Percentiles rank a stretch among this genome's conserved stretches.
Conservation (phyloP, 495 filamentous ascomycete genomes). For the Aspergillus sclerotioniger region DNA sequence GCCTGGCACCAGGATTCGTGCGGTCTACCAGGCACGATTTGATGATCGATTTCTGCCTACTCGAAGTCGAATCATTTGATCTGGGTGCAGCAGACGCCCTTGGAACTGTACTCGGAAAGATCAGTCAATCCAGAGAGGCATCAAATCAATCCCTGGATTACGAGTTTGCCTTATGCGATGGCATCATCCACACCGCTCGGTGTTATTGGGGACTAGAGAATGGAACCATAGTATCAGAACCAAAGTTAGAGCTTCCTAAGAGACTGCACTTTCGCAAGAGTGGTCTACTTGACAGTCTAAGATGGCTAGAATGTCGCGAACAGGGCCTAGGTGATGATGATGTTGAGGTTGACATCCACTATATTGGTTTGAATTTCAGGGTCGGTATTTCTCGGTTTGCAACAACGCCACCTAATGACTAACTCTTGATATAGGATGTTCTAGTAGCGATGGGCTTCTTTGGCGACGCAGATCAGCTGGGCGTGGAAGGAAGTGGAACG, state of each 20-base stretch:
- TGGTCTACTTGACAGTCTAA: constrained; percentile 1
- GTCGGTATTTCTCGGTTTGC: constrained; percentile 17
- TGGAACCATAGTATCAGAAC: neutral
- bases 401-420: neutral
- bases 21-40: constrained; percentile 2
- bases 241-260: neutral
- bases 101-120: neutral
- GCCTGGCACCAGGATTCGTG: neutral
- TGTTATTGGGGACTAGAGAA: neutral
- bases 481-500: constrained; percentile 37
- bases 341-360: constrained; percentile 23
- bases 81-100: neutral
- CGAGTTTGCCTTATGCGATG: constrained; percentile 1
- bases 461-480: constrained; percentile 14
- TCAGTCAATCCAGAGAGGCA: neutral
- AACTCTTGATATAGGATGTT: constrained; percentile 30
- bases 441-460: constrained; percentile 35
- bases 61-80: constrained; percentile 1
- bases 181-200: neutral
- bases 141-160: neutral
- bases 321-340: neutral
- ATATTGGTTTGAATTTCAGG: constrained; percentile 42
- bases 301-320: neutral
- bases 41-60: constrained; percentile 1
- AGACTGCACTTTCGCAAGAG: neutral